Percentiles rank a stretch among this genome's conserved stretches.
Conservation (phyloP, 352 stramenopile genomes). For the Globisporangium recalcitrans region DNA sequence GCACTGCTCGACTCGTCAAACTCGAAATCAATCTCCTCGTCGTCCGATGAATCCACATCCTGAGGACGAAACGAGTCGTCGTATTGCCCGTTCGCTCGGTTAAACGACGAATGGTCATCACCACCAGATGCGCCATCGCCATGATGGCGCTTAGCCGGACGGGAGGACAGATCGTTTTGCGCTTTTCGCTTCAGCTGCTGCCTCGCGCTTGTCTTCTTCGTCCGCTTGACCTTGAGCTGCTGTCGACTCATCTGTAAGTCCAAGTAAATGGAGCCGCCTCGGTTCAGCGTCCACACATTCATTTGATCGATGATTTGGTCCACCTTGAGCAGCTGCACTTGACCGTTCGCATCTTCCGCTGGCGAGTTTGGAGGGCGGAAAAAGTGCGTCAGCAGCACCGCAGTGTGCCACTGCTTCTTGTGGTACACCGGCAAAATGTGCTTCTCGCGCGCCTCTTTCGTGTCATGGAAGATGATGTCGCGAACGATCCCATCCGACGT, state of each 20-base stretch:
- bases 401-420: constrained; percentile 85
- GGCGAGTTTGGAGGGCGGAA: constrained; percentile 68
- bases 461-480: constrained; percentile 84
- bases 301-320: constrained; percentile 87
- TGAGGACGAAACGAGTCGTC: constrained; percentile 7
- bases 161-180: constrained; percentile 24
- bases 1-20: constrained; percentile 69
- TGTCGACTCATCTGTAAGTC: constrained; percentile 86
- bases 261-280: constrained; percentile 79
- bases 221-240: constrained; percentile 75
- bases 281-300: constrained; percentile 82
- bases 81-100: constrained; percentile 1
- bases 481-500: constrained; percentile 84
- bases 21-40: constrained; percentile 60
- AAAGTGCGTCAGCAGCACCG: constrained; percentile 80
- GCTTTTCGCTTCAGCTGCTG: constrained; percentile 40
- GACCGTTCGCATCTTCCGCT: constrained; percentile 63
- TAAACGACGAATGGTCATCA: neutral
- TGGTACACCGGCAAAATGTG: constrained; percentile 80
- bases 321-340: constrained; percentile 82
- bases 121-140: neutral
- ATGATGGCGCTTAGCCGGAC: constrained; percentile 33
- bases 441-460: constrained; percentile 80
- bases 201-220: constrained; percentile 32
- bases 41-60: constrained; percentile 34